Evolutionary conservation across 192 early-diverging fungal genomes (phyloP).

Genomic region (Backusella circina): DNA sequence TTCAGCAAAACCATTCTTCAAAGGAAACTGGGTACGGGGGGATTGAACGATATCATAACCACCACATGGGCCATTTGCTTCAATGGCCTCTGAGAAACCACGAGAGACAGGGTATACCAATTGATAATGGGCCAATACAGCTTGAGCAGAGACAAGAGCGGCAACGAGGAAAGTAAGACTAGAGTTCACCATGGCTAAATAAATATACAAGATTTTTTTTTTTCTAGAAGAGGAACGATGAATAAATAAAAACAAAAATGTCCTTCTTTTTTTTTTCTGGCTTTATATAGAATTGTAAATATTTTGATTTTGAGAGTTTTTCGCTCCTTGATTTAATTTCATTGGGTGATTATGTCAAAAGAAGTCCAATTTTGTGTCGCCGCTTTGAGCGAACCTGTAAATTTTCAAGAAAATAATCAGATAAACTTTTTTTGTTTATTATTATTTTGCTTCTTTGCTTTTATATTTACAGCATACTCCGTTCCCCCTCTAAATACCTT

Average conservation of each 20-base stretch:
- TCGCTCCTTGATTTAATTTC: background rate
- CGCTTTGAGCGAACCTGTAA: background rate
- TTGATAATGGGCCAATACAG: constrained; percentile 44
- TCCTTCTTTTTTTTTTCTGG: background rate
- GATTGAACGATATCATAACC: constrained; percentile 32
- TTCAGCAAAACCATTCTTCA: constrained; percentile 41
- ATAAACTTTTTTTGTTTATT: background rate
- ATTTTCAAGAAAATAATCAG: background rate
- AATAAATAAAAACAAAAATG: background rate
- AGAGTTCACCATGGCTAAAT: background rate
- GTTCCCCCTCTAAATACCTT: background rate
- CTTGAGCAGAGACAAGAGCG: constrained; percentile 29
- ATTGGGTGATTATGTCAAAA: constrained; percentile 3
- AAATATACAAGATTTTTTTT: background rate
- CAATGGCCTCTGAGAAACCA: constrained; percentile 40
- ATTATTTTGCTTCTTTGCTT: background rate
- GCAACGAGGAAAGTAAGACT: background rate
- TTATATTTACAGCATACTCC: background rate
- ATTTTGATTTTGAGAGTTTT: background rate
- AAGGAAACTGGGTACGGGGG: constrained; percentile 40
- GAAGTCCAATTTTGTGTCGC: background rate
- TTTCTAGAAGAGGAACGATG: background rate
- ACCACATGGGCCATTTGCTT: constrained; percentile 49
- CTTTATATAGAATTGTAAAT: background rate
- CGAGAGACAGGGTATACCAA: constrained; percentile 43